A percentile compares a stretch with the other conserved stretches of the same genome.
Conservation (phyloP, 1,284 basidiomycete genomes). For the Paramarasmius palmivorus region DNA sequence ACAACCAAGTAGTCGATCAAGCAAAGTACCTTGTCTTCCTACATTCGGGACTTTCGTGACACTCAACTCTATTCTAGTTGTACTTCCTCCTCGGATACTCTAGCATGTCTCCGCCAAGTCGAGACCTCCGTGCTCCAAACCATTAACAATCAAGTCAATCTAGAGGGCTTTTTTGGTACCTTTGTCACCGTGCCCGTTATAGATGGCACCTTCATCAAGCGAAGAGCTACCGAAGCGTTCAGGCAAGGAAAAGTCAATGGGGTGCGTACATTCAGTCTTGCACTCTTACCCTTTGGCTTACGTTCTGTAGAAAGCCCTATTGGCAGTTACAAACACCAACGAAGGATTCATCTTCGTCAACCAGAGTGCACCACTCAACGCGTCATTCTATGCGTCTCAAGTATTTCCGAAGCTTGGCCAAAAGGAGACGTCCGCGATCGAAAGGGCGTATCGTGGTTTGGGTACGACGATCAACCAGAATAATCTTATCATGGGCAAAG, state of each 20-base stretch:
- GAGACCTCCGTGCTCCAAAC: conserved; percentile 23
- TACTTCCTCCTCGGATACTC: no score
- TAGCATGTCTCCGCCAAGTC: conserved; percentile 20
- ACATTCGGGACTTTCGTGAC: no score
- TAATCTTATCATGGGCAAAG: conserved; percentile 30
- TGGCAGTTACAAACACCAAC: conserved; percentile 14
- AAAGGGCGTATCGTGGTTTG: conserved; percentile 6
- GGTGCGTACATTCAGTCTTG: no score
- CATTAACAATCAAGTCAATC: conserved; percentile 25
- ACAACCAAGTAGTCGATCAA: no score
- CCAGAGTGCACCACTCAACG: conserved; percentile 1
- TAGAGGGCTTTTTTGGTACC: conserved; percentile 26
- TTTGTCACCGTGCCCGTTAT: conserved; percentile 36
- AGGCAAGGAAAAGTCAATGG: conserved; percentile 25
- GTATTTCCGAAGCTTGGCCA: conserved; percentile 21
- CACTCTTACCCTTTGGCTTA: conserved; percentile 10
- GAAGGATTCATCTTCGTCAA: conserved; percentile 21
- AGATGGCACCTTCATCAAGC: conserved; percentile 33
- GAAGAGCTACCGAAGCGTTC: conserved; percentile 30
- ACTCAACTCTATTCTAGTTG: no score
- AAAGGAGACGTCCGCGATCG: conserved; percentile 5
- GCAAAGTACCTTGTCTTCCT: no score
- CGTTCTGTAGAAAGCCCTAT: conserved; percentile 11
- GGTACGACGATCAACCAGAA: conserved; percentile 5
- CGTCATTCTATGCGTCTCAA: conserved; percentile 10